Base-by-base conservation (phyloP, 148 eudicot genomes). In the Vaccinium vitisidaea region DNA sequence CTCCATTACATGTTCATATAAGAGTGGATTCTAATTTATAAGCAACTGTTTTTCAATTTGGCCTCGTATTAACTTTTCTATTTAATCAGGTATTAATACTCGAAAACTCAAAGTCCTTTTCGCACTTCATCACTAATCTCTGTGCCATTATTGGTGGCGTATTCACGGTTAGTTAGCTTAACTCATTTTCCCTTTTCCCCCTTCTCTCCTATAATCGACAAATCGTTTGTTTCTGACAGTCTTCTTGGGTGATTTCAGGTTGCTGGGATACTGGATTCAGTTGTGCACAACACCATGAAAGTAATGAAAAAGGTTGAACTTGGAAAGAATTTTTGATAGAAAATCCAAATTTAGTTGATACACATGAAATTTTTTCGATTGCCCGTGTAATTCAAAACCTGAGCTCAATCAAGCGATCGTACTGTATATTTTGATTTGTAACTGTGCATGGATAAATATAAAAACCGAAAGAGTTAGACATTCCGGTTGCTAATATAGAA, bases 61-160 rank as follows among this genome's bases (percentile, higher is more conserved):
- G 13, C 21, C 55, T 48, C 7, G 46, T 75, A 46, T 12, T 36
- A n/a, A 52, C 58, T 71, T 84, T 49, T 71, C 56, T 83, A 58
- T 36, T 74, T 87, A 75, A 73, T 77, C 90, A 96, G 99, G 93
- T 94, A 82, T 77, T 94, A 65, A 88, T 96, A 69, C 90, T 92
- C 32, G 96, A 95, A 86, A 84, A 91, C 75, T 82, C 91, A 18
- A 93, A 91, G 88, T 92, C 98, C 71, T 96, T 96, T 87, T 90
- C 95, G 2, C 99, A 96, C 87, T 96, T 96, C 90, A 85, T 96
- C 63, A 96, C 98, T 6, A 96, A 91, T 81, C 89, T 95, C 49
- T 96, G 99, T 87, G 98, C 99, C 81, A 96, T 96, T 79, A 93
- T 93, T 67, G 98, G 99, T 39, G 99, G 99, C 67, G 93, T 96